phyloP scores from a whole-genome alignment of 208 protist species.

The Leishmania arabica region DNA sequence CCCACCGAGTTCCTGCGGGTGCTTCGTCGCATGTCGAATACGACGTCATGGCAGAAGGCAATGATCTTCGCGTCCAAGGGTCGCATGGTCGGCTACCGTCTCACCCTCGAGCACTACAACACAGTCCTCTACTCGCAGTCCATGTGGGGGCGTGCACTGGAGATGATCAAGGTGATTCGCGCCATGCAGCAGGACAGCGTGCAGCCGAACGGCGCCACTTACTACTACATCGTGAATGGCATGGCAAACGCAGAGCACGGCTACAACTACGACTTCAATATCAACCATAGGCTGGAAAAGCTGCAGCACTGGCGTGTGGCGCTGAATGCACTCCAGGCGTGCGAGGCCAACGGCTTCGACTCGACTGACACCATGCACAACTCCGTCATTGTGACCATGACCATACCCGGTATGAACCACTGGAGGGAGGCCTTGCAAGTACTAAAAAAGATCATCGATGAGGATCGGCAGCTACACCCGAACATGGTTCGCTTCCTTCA shows the following conservation, averaged over 20 bases:
- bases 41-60: conserved; percentile 90
- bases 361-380: conserved; percentile 93
- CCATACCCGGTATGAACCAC: conserved; percentile 87
- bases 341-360: conserved; percentile 90
- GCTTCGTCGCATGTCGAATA: conserved; percentile 86
- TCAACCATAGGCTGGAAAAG: conserved; percentile 86
- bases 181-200: conserved; percentile 90
- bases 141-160: conserved; percentile 89
- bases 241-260: conserved; percentile 93
- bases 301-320: conserved; percentile 93
- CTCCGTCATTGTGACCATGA: conserved; percentile 87
- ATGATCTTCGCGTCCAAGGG: conserved; percentile 91
- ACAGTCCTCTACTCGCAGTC: conserved; percentile 89
- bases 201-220: conserved; percentile 87
- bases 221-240: conserved; percentile 93
- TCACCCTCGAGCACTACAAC: conserved; percentile 92
- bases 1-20: conserved; percentile 92
- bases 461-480: conserved; percentile 84
- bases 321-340: conserved; percentile 81
- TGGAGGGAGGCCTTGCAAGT: conserved; percentile 73
- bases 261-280: conserved; percentile 92
- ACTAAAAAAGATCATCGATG: conserved; percentile 74
- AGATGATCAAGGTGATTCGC: conserved; percentile 87
- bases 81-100: conserved; percentile 90
- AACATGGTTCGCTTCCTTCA: conserved; percentile 88